These are phyloP conservation scores for Gamarada debralockiae DNA, from an alignment of 495 filamentous ascomycete species.

Conservation along the genomic window DNA sequence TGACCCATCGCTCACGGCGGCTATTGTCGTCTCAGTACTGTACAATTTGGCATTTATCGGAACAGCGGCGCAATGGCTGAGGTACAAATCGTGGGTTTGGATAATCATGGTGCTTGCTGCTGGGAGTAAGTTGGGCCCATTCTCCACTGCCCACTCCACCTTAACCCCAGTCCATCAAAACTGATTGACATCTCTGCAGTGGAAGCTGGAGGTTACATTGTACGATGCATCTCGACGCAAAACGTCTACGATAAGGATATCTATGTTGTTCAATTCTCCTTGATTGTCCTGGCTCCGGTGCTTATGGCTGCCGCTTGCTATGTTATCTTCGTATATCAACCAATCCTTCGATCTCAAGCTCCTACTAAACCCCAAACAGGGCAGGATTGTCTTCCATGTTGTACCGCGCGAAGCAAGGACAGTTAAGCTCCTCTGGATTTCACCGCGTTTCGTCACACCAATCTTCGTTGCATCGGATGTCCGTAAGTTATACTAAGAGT, in stretches of 20 bases:
- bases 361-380: neutral
- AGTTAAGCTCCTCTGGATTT: constrained; percentile 39
- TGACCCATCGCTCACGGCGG: constrained; percentile 27
- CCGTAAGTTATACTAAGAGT: neutral
- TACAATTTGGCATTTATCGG: constrained; percentile 30
- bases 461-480: constrained; percentile 37
- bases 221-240: constrained; percentile 32
- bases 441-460: constrained; percentile 38
- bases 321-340: constrained; percentile 29
- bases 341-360: neutral
- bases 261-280: constrained; percentile 31
- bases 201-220: constrained; percentile 44
- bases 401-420: constrained; percentile 37
- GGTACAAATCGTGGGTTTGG: constrained; percentile 42
- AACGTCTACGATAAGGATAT: constrained; percentile 27
- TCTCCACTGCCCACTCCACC: no score
- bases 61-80: constrained; percentile 36
- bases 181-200: constrained; percentile 28
- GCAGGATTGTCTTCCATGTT: constrained; percentile 38
- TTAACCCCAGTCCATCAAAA: no score
- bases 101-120: constrained; percentile 39
- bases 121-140: constrained; percentile 31
- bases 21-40: constrained; percentile 26
- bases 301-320: constrained; percentile 36
- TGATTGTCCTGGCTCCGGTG: constrained; percentile 34